Evolutionary conservation across 352 stramenopile genomes (phyloP).

Genomic region (Globisporangium emineosum): DNA sequence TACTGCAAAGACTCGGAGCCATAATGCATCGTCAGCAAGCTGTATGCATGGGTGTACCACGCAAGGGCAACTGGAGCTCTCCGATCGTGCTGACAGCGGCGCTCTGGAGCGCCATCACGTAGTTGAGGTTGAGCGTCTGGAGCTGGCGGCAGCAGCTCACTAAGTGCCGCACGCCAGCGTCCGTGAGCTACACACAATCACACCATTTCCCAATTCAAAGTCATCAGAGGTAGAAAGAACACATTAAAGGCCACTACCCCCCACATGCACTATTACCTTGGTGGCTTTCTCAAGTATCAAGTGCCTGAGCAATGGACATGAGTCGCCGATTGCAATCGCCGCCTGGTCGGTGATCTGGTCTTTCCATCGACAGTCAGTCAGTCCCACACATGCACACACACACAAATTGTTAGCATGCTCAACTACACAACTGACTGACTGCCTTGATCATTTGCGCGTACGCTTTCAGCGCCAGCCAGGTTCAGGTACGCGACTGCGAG

Average conservation of each 20-base stretch:
- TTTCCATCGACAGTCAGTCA: slow-evolving; percentile 9
- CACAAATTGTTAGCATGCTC: not conserved
- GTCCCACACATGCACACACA: too few species aligned
- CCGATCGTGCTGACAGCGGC: slow-evolving; percentile 50
- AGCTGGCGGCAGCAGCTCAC: slow-evolving; percentile 45
- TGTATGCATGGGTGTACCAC: slow-evolving; percentile 31
- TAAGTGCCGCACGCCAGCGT: slow-evolving; percentile 51
- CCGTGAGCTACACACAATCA: slow-evolving; percentile 44
- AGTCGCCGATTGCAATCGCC: slow-evolving; percentile 14
- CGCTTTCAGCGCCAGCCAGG: slow-evolving; percentile 54
- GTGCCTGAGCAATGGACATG: slow-evolving; percentile 13
- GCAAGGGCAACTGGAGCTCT: slow-evolving; percentile 46
- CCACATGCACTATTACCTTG: not conserved
- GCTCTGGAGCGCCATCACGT: slow-evolving; percentile 47
- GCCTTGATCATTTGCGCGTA: slow-evolving; percentile 10
- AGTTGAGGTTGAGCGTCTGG: slow-evolving; percentile 52
- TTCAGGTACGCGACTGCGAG: slow-evolving; percentile 30
- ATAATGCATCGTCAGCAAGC: not conserved
- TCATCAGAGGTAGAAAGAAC: not conserved
- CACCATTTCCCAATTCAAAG: too few species aligned
- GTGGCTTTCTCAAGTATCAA: slow-evolving; percentile 15
- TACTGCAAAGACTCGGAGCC: too few species aligned
- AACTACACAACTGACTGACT: not conserved
- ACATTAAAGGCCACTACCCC: not conserved
- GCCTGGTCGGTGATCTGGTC: slow-evolving; percentile 20